Evolutionary conservation across 139 green algal genomes (phyloP), one percentile per base, ranked within the genome.

Genomic region (Raphidocelis subcapitata): DNA sequence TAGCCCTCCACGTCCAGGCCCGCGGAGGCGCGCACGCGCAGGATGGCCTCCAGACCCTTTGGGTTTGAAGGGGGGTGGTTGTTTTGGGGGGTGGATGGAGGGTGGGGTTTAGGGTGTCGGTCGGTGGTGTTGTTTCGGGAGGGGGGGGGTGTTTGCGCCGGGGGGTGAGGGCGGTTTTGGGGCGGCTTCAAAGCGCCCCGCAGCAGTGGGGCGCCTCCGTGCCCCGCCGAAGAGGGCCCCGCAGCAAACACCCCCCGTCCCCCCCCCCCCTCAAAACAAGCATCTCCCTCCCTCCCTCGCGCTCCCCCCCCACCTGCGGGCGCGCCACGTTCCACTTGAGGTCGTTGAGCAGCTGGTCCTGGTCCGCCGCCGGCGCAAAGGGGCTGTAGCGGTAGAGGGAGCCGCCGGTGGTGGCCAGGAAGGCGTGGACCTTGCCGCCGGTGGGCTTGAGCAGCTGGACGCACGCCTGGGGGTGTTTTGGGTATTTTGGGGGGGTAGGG

Each of bases 31-130:
- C 93, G 87, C 83, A 98, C 78, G 47, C 92, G 85, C 72, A 92
- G 84, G 63, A 98, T 84, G 10, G 90, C 93, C 82, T 98, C 92
- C 74, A 94, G 67, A 31, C 82, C 92, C 86, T 95, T 86, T 18
- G 65, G 67, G 29, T 37, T 12, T 8, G 41, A n/a, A n/a, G 23
- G 55, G 18, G 55, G 18, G 55, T 8, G 55, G 55, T 8, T 16
- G 18, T 16, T 8, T 14, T 20, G 61, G 26, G 41, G 2, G 37
- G n/a, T 10, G 36, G 36, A 28, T 26, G 46, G 47, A 55, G 47
- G 15, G 47, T 55, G 18, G 18, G 47, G 47, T n/a, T n/a, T n/a
- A n/a, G n/a, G n/a, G n/a, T n/a, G n/a, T n/a, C n/a, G n/a, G n/a
- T n/a, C n/a, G n/a, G n/a, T n/a, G n/a, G n/a, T n/a, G n/a, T n/a